Evolutionary conservation across 257 asterid species (phyloP).

Genomic region (Oldenlandia corymbosa): DNA sequence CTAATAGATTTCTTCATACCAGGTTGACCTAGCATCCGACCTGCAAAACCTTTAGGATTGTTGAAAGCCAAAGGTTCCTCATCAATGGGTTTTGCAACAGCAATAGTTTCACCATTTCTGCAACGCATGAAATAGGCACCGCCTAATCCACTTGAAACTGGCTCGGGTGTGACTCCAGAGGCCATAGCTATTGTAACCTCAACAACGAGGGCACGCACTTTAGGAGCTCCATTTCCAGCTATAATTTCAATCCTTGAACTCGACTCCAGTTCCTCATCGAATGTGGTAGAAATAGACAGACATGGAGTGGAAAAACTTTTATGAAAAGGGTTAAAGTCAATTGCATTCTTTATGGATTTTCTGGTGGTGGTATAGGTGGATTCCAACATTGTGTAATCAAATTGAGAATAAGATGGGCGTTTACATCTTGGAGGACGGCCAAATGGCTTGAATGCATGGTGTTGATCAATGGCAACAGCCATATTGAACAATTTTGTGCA

Average conservation of each 20-base stretch:
- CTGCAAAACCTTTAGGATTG: conserved; percentile 85
- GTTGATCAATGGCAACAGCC: conserved; percentile 81
- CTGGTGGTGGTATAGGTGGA: conserved; percentile 34
- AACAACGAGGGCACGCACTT: conserved; percentile 60
- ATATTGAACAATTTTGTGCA: conserved; percentile 62
- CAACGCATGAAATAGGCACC: conserved; percentile 79
- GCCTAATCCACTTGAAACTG: conserved; percentile 78
- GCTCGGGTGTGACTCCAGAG: conserved; percentile 72
- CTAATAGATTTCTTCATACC: conserved; percentile 83
- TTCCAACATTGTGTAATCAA: conserved; percentile 65
- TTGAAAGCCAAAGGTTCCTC: conserved; percentile 96
- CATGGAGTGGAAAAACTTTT: conserved; percentile 88
- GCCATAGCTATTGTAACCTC: conserved; percentile 91
- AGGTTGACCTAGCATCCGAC: conserved; percentile 85
- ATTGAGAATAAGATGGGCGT: conserved; percentile 79
- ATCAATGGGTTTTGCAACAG: conserved; percentile 89
- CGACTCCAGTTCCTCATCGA: conserved; percentile 31
- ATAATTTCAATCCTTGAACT: conserved; percentile 65
- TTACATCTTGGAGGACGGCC: conserved; percentile 78
- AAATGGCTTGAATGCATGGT: conserved; percentile 79
- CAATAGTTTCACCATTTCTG: conserved; percentile 51
- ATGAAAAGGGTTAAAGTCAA: conserved; percentile 50
- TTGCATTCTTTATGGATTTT: conserved; percentile 40
- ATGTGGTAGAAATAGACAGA: conserved; percentile 44
- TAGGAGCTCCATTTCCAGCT: conserved; percentile 60